Conservation (phyloP, 177 flowering plant species). For the Telopea speciosissima region DNA sequence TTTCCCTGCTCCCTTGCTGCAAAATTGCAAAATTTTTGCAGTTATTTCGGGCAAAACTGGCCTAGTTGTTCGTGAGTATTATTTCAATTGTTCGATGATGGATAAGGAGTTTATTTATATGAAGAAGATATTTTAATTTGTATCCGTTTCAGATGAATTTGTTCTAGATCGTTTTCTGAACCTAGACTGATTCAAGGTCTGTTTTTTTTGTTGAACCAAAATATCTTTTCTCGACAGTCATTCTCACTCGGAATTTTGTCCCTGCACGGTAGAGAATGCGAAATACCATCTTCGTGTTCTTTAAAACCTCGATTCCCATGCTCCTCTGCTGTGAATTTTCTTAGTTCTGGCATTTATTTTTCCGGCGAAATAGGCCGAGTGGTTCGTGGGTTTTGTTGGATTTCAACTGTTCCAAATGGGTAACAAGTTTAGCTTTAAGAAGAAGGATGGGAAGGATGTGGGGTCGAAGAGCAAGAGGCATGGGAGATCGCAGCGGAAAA, state of each 20-base stretch:
- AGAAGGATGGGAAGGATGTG: conserved; percentile 46
- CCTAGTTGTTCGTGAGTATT: conserved; percentile 6
- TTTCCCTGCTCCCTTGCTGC: background rate
- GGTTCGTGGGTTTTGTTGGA: conserved; percentile 7
- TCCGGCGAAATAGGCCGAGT: background rate
- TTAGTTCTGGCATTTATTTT: background rate
- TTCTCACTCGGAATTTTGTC: background rate
- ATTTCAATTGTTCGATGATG: conserved; percentile 28
- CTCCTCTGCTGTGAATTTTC: background rate
- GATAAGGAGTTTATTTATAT: conserved; percentile 69
- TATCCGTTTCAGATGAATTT: background rate
- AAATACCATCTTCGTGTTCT: background rate
- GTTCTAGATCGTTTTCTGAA: background rate
- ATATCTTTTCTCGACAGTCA: background rate
- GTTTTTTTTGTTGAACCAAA: too few relatives aligned
- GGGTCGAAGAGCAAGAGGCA: conserved; percentile 64
- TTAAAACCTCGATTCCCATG: background rate
- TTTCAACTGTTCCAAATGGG: conserved; percentile 46
- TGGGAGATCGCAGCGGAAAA: conserved; percentile 57
- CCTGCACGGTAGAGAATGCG: background rate
- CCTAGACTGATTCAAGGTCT: too few relatives aligned
- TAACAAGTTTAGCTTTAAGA: conserved; percentile 60
- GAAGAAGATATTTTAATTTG: conserved; percentile 33
- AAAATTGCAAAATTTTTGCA: background rate
- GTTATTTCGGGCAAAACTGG: background rate